Percentiles rank a stretch among this genome's conserved stretches.
These are phyloP conservation scores for Paecilomyces niveus DNA, from an alignment of 2,329 filamentous ascomycete genomes.

Conservation along the genomic window DNA sequence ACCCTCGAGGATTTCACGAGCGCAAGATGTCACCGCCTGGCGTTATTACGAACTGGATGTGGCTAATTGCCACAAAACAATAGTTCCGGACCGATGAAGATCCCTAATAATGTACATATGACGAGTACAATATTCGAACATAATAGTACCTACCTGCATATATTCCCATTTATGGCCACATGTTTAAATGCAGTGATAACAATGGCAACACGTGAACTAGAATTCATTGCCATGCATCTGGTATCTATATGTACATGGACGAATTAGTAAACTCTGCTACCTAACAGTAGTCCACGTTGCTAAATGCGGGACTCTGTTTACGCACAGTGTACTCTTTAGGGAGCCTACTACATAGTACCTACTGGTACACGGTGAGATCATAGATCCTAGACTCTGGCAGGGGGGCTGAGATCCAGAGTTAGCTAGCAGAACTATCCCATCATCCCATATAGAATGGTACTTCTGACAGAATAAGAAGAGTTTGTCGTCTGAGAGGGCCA, in stretches of 20 bases:
- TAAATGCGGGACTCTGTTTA: not conserved
- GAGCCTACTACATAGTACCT: not conserved
- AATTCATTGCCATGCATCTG: not conserved
- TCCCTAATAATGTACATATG: not conserved
- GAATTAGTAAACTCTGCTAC: not conserved
- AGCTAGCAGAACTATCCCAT: not conserved
- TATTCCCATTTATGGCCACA: not conserved
- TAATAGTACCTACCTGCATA: not conserved
- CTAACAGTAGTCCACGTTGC: not conserved
- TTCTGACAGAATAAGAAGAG: not conserved
- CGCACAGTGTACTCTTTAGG: not conserved
- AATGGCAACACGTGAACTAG: not conserved
- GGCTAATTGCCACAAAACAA: not conserved
- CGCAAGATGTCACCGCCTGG: not conserved
- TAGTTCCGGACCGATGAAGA: not conserved
- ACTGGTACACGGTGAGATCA: not conserved
- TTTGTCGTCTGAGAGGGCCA: no score
- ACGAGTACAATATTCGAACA: not conserved
- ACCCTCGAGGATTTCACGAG: not conserved
- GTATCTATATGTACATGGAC: not conserved
- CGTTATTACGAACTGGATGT: not conserved
- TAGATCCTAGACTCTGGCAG: not conserved
- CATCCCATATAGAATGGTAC: not conserved
- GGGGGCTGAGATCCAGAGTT: not conserved
- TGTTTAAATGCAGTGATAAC: not conserved